Conservation (phyloP, 352 stramenopile genomes). For the Phytophthora sansomeana region DNA sequence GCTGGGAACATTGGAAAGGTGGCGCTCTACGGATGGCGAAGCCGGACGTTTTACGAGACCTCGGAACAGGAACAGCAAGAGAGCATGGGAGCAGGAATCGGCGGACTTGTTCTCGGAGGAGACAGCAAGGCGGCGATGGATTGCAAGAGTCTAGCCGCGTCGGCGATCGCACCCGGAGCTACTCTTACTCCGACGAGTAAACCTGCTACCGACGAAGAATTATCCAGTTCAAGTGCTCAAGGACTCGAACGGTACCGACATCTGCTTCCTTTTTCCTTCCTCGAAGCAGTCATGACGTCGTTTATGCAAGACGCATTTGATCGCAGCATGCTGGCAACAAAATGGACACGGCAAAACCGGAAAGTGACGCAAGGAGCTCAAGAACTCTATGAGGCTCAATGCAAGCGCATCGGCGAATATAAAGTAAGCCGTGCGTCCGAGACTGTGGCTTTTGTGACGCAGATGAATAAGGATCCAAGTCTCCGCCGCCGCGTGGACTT, state of each 20-base stretch:
- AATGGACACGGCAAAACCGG: constrained; percentile 49
- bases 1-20: constrained; percentile 52
- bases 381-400: constrained; percentile 60
- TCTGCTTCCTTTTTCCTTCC: constrained; percentile 56
- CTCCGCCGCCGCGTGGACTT: constrained; percentile 54
- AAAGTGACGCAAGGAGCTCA: constrained; percentile 56
- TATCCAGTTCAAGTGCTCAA: not conserved
- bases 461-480: constrained; percentile 45
- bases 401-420: constrained; percentile 56
- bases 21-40: constrained; percentile 58
- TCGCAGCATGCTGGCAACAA: constrained; percentile 43
- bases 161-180: constrained; percentile 13
- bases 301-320: constrained; percentile 55
- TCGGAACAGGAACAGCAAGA: constrained; percentile 35
- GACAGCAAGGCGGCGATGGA: not conserved
- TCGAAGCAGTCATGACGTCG: constrained; percentile 51
- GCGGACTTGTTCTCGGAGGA: constrained; percentile 12
- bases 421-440: constrained; percentile 60
- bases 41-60: constrained; percentile 56
- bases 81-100: not conserved
- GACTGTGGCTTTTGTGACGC: constrained; percentile 61
- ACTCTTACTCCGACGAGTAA: not conserved
- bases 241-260: constrained; percentile 35
- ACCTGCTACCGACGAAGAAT: constrained; percentile 1
- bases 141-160: constrained; percentile 8